Evolutionary conservation across 1,284 basidiomycete species (phyloP).

Genomic region (Cutaneotrichosporon curvatum): DNA sequence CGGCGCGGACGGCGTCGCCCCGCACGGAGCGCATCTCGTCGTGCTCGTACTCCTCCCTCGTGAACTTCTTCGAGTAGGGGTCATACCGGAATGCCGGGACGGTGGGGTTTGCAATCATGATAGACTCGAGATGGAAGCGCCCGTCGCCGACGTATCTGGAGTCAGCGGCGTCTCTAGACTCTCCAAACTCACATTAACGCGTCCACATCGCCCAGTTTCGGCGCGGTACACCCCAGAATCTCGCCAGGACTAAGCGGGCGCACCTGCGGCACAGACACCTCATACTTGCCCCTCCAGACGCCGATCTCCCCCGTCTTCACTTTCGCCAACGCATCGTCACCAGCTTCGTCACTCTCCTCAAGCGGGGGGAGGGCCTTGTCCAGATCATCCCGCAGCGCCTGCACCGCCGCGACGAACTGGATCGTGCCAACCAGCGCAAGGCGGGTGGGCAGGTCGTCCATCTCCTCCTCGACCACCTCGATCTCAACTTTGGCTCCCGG

Average conservation of each 20-base stretch:
- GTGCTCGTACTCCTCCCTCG: constrained; percentile 86
- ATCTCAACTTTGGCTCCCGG: constrained; percentile 39
- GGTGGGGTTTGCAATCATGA: constrained; percentile 98
- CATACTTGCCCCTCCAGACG: constrained; percentile 56
- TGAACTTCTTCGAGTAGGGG: constrained; percentile 95
- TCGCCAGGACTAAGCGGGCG: constrained; percentile 95
- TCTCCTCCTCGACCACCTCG: constrained; percentile 26
- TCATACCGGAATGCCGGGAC: constrained; percentile 97
- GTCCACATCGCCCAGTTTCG: constrained; percentile 66
- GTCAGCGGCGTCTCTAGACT: background rate
- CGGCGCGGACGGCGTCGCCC: constrained; percentile 68
- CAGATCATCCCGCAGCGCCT: constrained; percentile 74
- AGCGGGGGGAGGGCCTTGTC: constrained; percentile 36
- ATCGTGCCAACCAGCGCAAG: constrained; percentile 89
- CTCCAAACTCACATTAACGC: constrained; percentile 64
- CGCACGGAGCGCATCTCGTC: constrained; percentile 72
- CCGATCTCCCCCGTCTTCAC: constrained; percentile 36
- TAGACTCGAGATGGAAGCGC: constrained; percentile 93
- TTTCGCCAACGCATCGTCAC: constrained; percentile 25
- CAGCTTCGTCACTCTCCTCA: constrained; percentile 14
- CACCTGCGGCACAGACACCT: constrained; percentile 75
- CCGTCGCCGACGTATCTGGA: constrained; percentile 92
- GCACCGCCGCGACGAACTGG: constrained; percentile 85
- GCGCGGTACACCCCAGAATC: constrained; percentile 94
- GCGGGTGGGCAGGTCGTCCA: constrained; percentile 52